Conservation (phyloP, 164 flowering plant species). For the Piper longum region DNA sequence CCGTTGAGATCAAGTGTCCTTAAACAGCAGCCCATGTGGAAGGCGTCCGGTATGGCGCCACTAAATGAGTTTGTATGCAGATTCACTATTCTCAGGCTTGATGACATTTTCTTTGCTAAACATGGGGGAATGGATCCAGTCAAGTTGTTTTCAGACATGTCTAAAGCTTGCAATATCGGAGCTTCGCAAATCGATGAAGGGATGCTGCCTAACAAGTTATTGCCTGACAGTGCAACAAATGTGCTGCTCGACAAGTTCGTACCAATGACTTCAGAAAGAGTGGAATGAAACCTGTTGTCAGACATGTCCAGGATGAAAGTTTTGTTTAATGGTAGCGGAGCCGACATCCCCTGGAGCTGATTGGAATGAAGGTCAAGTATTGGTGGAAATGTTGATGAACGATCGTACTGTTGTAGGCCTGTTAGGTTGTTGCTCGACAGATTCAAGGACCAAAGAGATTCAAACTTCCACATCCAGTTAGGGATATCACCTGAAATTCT, state of each 20-base stretch:
- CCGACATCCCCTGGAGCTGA: slow-evolving; percentile 19
- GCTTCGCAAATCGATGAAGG: slow-evolving; percentile 36
- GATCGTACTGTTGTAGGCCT: slow-evolving; percentile 5
- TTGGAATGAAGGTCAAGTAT: slow-evolving; percentile 36
- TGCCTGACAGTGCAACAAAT: slow-evolving; percentile 27
- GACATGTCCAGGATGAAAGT: slow-evolving; percentile 33
- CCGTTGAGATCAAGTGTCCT: slow-evolving; percentile 28
- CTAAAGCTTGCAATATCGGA: slow-evolving; percentile 23
- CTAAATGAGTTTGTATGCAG: slow-evolving; percentile 25
- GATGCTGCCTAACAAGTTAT: slow-evolving; percentile 8
- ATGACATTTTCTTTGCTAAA: slow-evolving; percentile 4
- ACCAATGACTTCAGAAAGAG: slow-evolving; percentile 16
- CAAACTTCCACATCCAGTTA: slow-evolving; percentile 25
- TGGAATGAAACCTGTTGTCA: slow-evolving; percentile 21
- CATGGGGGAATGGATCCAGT: slow-evolving; percentile 35
- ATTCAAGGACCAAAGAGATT: slow-evolving; percentile 12
- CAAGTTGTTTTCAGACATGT: slow-evolving; percentile 35
- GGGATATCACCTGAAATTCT: slow-evolving; percentile 28
- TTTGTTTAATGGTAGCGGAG: slow-evolving; percentile 14
- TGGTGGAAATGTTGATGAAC: neutral
- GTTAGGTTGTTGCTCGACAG: slow-evolving; percentile 26
- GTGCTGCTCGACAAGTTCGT: neutral
- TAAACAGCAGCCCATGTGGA: slow-evolving; percentile 18
- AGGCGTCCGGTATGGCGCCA: slow-evolving; percentile 27
- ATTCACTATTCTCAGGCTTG: slow-evolving; percentile 21